phyloP scores from a whole-genome alignment of 768 basidiomycete genomes.

The Sutorius australiensis region DNA sequence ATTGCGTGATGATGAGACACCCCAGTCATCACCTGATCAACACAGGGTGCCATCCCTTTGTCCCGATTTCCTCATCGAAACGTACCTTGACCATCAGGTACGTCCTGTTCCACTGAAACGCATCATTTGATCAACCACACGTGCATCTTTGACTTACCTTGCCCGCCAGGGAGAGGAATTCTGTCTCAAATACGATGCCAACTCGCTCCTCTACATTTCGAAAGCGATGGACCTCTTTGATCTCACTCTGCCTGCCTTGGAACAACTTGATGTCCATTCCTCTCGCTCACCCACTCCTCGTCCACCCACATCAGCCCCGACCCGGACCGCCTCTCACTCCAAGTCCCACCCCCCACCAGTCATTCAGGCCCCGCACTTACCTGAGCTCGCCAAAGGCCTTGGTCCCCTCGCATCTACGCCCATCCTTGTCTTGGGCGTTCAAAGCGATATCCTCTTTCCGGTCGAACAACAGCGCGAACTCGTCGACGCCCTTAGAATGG shows the following conservation, averaged over 20 bases:
- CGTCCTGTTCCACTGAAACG: slow-evolving; percentile 2
- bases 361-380: slow-evolving; percentile 71
- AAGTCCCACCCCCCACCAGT: slow-evolving; percentile 71
- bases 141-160: slow-evolving; percentile 2
- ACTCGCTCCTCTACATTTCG: slow-evolving; percentile 96
- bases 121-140: not conserved
- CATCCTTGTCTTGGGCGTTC: slow-evolving; percentile 85
- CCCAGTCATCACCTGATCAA: slow-evolving; percentile 3
- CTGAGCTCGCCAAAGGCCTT: slow-evolving; percentile 76
- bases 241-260: slow-evolving; percentile 76
- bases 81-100: slow-evolving; percentile 91
- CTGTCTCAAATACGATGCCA: slow-evolving; percentile 98
- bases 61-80: slow-evolving; percentile 97
- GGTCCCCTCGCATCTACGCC: slow-evolving; percentile 73
- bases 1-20: slow-evolving; percentile 35
- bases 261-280: slow-evolving; percentile 55
- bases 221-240: slow-evolving; percentile 99
- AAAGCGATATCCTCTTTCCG: slow-evolving; percentile 94
- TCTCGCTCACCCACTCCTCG: slow-evolving; percentile 18
- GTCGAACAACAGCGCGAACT: slow-evolving; percentile 97
- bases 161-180: slow-evolving; percentile 81
- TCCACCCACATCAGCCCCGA: slow-evolving; percentile 15
- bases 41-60: slow-evolving; percentile 69
- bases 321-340: slow-evolving; percentile 45
- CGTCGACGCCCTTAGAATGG: slow-evolving; percentile 85